These are phyloP conservation scores for Tritrichomonas musculus DNA, from an alignment of 208 protist genomes.

Conservation along the genomic window DNA sequence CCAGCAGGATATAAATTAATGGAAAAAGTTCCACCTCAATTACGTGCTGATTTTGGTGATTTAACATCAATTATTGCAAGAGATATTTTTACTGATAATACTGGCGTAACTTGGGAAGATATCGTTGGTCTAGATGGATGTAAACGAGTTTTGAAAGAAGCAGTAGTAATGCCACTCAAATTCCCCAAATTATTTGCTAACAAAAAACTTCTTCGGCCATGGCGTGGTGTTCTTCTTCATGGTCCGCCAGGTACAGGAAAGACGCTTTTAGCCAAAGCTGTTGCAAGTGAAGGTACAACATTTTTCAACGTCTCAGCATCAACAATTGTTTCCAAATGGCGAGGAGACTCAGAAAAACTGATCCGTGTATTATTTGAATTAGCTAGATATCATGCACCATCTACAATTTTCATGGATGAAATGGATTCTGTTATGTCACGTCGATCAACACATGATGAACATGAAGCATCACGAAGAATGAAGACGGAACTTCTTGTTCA, in stretches of 20 bases:
- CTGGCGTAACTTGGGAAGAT: background rate
- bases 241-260: constrained; percentile 90
- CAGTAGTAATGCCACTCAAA: constrained; percentile 42
- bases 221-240: constrained; percentile 74
- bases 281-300: constrained; percentile 72
- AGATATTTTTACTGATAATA: background rate
- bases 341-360: constrained; percentile 89
- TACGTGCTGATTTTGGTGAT: constrained; percentile 1
- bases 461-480: constrained; percentile 49
- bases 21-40: background rate
- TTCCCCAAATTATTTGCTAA: constrained; percentile 42
- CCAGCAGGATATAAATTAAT: background rate
- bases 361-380: constrained; percentile 76
- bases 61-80: background rate
- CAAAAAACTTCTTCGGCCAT: constrained; percentile 36
- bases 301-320: constrained; percentile 96
- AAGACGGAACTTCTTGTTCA: constrained; percentile 47
- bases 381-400: constrained; percentile 66
- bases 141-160: constrained; percentile 38
- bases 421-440: constrained; percentile 67
- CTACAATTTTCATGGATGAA: constrained; percentile 83
- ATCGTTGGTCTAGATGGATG: constrained; percentile 39
- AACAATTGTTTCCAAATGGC: constrained; percentile 87
- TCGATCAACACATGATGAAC: constrained; percentile 53
- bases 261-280: constrained; percentile 81